Evolutionary conservation across 1,284 basidiomycete genomes (phyloP).

Genomic region (Leucoagaricus sp.): DNA sequence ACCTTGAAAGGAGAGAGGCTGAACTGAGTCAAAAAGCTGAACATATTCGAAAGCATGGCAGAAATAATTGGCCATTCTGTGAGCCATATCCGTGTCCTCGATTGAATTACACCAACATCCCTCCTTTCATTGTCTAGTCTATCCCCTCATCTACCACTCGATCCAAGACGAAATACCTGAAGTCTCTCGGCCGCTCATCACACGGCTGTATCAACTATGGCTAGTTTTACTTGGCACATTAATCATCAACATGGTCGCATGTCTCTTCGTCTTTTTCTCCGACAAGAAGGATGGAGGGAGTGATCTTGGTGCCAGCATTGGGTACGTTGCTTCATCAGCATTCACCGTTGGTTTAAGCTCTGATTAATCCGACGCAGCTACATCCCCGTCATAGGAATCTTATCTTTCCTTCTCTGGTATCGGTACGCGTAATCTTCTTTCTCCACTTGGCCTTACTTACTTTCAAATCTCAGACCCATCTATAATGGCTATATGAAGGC

Average conservation of each 20-base stretch:
- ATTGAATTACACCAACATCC: constrained; percentile 19
- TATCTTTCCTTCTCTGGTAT: constrained; percentile 93
- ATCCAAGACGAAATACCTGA: constrained; percentile 89
- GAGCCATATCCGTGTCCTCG: constrained; percentile 33
- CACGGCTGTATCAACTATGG: constrained; percentile 87
- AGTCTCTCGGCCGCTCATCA: constrained; percentile 77
- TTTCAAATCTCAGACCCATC: constrained; percentile 64
- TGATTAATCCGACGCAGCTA: constrained; percentile 57
- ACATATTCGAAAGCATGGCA: constrained; percentile 76
- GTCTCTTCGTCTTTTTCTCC: constrained; percentile 82
- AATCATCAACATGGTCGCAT: constrained; percentile 88
- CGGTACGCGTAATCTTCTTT: constrained; percentile 45
- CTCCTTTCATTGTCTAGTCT: constrained; percentile 54
- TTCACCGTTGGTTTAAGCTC: constrained; percentile 18
- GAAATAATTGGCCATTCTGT: constrained; percentile 92
- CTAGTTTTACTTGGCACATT: constrained; percentile 79
- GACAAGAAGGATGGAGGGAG: constrained; percentile 78
- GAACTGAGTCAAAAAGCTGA: constrained; percentile 71
- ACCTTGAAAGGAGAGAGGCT: constrained; percentile 77
- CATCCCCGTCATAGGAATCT: constrained; percentile 75
- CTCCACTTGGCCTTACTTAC: constrained; percentile 19
- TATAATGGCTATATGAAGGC: constrained; percentile 98
- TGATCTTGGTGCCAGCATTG: constrained; percentile 80
- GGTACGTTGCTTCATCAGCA: constrained; percentile 47
- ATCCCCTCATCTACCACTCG: constrained; percentile 92